A percentile compares a stretch with the other conserved stretches of the same genome.
Evolutionary conservation across 148 eudicot genomes (phyloP).

Genomic region (Drosera capensis): DNA sequence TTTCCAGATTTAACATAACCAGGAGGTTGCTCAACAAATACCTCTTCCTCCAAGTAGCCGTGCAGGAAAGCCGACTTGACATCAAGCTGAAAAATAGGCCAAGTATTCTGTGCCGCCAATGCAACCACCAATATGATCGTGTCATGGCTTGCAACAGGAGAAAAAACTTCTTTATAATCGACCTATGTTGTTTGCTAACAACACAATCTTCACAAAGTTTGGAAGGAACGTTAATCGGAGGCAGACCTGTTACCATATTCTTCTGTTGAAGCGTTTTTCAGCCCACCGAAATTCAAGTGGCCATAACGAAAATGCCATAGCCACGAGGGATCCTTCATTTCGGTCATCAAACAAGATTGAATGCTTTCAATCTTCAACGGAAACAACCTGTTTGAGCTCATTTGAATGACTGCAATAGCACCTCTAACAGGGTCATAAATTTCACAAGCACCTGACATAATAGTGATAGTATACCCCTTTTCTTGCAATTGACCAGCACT

Average conservation of each 20-base stretch:
- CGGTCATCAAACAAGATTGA: slow-evolving; percentile 6
- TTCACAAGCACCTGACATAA: slow-evolving; percentile 6
- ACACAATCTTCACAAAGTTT: not conserved
- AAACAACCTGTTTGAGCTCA: too few relatives aligned
- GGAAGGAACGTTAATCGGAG: too few relatives aligned
- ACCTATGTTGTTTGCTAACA: not conserved
- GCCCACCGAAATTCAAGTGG: not conserved
- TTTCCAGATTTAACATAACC: not conserved
- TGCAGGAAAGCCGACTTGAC: not conserved
- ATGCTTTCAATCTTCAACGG: slow-evolving; percentile 1
- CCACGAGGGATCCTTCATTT: not conserved
- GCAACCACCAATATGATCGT: slow-evolving; percentile 7
- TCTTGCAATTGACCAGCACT: slow-evolving; percentile 9
- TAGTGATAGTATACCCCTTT: slow-evolving; percentile 8
- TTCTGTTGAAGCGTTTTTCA: not conserved
- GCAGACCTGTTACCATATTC: slow-evolving; percentile 6
- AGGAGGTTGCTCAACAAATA: slow-evolving; percentile 1
- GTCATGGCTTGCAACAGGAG: slow-evolving; percentile 7
- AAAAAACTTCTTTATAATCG: slow-evolving; percentile 5
- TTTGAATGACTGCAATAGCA: not conserved
- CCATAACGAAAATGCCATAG: not conserved
- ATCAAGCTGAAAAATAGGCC: not conserved
- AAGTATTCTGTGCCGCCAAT: slow-evolving; percentile 7
- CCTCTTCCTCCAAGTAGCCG: not conserved
- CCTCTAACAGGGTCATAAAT: not conserved